Base-by-base conservation (phyloP, 2,329 filamentous ascomycete genomes). In the Cladophialophora immunda region DNA sequence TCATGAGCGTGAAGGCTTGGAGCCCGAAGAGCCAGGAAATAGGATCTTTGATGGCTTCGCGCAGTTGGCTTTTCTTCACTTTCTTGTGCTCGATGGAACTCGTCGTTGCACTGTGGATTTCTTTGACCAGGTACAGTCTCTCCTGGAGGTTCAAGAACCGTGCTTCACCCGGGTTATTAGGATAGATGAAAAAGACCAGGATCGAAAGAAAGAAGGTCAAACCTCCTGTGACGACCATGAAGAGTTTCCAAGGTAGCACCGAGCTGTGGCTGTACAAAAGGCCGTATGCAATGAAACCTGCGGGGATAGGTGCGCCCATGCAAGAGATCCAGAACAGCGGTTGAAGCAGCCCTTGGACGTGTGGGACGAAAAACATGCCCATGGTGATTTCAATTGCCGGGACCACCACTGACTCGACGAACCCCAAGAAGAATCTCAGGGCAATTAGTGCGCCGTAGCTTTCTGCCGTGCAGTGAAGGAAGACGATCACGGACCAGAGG, bases 331-430 rank as follows among this genome's bases (percentile, higher is more conserved):
- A 81, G 77, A 81, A 80, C 15, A 79, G 73, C 5, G 63, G 63
- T 29, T 65, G 63, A 6, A 65, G 50, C 17, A 77, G 70, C 2
- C 73, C 71, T 56, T 80, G 78, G 61, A 79, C 78, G 8, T 76
- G 71, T 34, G 79, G 79, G 0, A 77, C 79, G 69, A 79, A 80
- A 64, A 80, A 80, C 77, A 80, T 79, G 9, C 78, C 79, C 69
- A 58, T 80, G 78, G 71, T 75, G 68, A 79, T 74, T 6, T 80
- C 72, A 27, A 87, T 84, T 0, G 81, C 82, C 0, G 86, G 86
- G 0, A 82, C 83, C 55, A 87, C 82, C 2, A 81, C 83, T 1
- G 86, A 84, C 73, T 89, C 86, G 0, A 83, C 83, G 11, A 84
- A 79, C 3, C 86, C 86, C 0, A 88, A 79, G 2, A 88, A 75